Evolutionary conservation across 495 filamentous ascomycete genomes (phyloP), one percentile per base, ranked within the genome.

Genomic region (Xylaria scruposa): DNA sequence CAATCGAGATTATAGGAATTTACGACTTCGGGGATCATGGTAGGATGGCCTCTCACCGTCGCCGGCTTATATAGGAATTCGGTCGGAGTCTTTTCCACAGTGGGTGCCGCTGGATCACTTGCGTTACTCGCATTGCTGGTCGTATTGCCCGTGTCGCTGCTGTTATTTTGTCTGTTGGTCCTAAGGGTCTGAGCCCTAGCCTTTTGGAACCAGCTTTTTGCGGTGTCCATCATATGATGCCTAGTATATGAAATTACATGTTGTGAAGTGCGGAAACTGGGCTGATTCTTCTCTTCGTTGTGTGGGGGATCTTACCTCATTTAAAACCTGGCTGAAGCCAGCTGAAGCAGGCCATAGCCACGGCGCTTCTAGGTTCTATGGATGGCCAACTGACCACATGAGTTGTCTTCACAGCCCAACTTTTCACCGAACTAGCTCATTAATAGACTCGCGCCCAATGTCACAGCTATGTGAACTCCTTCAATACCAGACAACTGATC

Each of bases 261-360:
- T 65, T 47, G 7, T 7, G 42, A 65, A 65, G 42, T 65, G 42
- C 29, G 62, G 15, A 19, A 47, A 2, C 42, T 29, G 26, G 42
- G 62, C 62, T 65, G 26, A 65, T 21, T 29, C 62, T 64, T 64
- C 13, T 24, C 38, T 63, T 17, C 19, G 42, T 13, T 19, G 42
- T 47, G 62, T 42, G 62, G 62, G 62, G 62, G 60, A 62, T 62
- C 60, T 63, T 49, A 49, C 62, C 60, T 26, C 62, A 65, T 65
- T 65, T 49, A 65, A 65, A 65, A n/a, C 10, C 38, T 63, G 62
- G 42, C 62, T 49, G 21, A 17, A 12, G 42, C 38, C 44, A 42
- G 42, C 62, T 49, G 21, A 17, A 12, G 42, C 62, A 40, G 26
- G 24, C 13, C 42, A 13, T 33, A 12, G 62, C 62, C 21, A 49